Percentiles rank a stretch among this genome's conserved stretches.
Evolutionary conservation across 495 filamentous ascomycete species (phyloP).

Genomic region (Xylaria longipes): DNA sequence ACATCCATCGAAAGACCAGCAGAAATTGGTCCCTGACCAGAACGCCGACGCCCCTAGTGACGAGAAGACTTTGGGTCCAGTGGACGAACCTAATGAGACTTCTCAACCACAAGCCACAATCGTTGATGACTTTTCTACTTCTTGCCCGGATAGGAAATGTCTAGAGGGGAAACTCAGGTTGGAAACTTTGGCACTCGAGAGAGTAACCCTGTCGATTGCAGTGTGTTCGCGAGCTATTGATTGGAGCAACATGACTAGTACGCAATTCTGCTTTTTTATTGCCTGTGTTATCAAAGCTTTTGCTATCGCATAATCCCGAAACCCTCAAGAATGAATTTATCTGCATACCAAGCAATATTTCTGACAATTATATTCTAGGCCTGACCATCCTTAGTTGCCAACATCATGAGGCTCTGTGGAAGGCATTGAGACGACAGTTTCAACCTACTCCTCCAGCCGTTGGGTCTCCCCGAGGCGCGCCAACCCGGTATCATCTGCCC

Average conservation of each 20-base stretch:
- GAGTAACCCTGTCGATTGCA: constrained; percentile 74
- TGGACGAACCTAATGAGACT: background rate
- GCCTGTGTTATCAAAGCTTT: background rate
- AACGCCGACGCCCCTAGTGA: background rate
- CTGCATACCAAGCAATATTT: background rate
- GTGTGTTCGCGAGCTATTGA: constrained; percentile 76
- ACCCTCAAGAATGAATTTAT: background rate
- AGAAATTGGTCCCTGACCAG: constrained; percentile 6
- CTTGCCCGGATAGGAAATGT: constrained; percentile 27
- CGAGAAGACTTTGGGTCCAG: background rate
- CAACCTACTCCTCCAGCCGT: constrained; percentile 56
- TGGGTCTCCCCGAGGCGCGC: constrained; percentile 35
- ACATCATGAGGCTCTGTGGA: constrained; percentile 83
- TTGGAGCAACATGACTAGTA: constrained; percentile 74
- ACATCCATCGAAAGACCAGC: constrained; percentile 17
- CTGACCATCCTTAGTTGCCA: constrained; percentile 83
- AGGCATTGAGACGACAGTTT: constrained; percentile 73
- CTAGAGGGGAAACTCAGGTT: constrained; percentile 67
- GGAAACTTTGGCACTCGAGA: constrained; percentile 81
- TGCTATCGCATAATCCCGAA: background rate
- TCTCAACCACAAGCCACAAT: background rate
- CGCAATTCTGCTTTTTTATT: background rate
- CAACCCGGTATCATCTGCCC: constrained; percentile 69
- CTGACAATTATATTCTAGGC: background rate
- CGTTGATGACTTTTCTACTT: background rate